Base-by-base conservation (phyloP, 306 rosid species). In the Quercus berberidifolia region DNA sequence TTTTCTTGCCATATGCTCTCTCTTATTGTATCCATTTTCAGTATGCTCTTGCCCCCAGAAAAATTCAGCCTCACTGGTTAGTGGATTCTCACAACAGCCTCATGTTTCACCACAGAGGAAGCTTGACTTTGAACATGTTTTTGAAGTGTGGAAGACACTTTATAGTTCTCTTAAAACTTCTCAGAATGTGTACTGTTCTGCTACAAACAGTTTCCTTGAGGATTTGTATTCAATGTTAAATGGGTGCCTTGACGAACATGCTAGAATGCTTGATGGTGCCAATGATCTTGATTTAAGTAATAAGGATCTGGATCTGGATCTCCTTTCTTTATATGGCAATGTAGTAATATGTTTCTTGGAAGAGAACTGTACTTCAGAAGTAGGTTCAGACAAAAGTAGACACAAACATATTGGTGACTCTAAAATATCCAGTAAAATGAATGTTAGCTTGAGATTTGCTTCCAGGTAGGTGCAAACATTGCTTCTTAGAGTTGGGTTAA, bases 141-240 rank as follows among this genome's bases (percentile, higher is more conserved):
- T 83, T 79, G 88, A 89, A 85, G 83, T 78, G 20, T 94, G 98
- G 98, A 91, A 83, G 84, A 79, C 85, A 56, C 89, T 91, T 65
- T 91, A 89, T 83, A 84, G 79, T 72, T 87, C 87, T 82, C 74
- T 91, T 51, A 49, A 82, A 56, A 78, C 84, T 46, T 85, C 87
- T 41, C 80, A 80, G 78, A 75, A 76, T 70, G 43, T 38, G 43
- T 82, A 85, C 80, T 71, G 81, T 78, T 87, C 85, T 78, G 73
- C 77, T 21, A 33, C 84, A 65, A 83, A 80, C 67, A 76, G 79
- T 79, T 88, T 92, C 76, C 84, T 84, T 35, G 91, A 83, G 80
- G 87, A 82, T 74, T 72, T 94, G 63, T 85, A 86, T 78, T 68
- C 80, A 43, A 76, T 79, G 73, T 75, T 94, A 72, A 81, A 63